Conservation (phyloP, 331 rosid species). For the Saraca asoca region DNA sequence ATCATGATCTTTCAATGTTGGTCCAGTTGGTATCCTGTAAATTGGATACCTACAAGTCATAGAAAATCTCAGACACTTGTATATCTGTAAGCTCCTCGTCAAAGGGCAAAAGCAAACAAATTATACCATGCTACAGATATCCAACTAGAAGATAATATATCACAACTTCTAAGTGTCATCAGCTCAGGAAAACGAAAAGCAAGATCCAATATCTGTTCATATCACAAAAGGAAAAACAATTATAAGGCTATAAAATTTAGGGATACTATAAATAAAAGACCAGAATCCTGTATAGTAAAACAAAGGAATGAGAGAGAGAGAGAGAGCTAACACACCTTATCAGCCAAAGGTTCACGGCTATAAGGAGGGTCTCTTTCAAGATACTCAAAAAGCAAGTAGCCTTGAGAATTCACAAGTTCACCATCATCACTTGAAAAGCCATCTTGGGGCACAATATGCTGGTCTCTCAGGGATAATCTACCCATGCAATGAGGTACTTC, state of each 20-base stretch:
- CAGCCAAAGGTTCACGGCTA: constrained; percentile 81
- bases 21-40: constrained; percentile 94
- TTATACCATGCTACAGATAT: constrained; percentile 91
- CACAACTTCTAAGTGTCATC: constrained; percentile 73
- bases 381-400: constrained; percentile 71
- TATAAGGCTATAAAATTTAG: constrained; percentile 28
- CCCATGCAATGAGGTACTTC: constrained; percentile 51
- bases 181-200: constrained; percentile 70
- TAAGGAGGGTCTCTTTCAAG: constrained; percentile 74
- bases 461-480: constrained; percentile 62
- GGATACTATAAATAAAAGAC: background rate
- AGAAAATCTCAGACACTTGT: constrained; percentile 11
- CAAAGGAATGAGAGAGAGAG: background rate
- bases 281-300: constrained; percentile 2
- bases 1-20: constrained; percentile 82
- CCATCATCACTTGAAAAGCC: constrained; percentile 85
- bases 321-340: constrained; percentile 57
- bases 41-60: constrained; percentile 79
- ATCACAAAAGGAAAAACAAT: constrained; percentile 27
- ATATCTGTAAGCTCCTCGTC: constrained; percentile 1
- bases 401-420: constrained; percentile 61
- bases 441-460: constrained; percentile 50
- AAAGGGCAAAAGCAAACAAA: constrained; percentile 28
- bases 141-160: constrained; percentile 72
- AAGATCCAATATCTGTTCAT: constrained; percentile 66